Percentiles rank a stretch among this genome's conserved stretches.
Conservation (phyloP, 2,329 filamentous ascomycete genomes). For the Cladosporium velox region DNA sequence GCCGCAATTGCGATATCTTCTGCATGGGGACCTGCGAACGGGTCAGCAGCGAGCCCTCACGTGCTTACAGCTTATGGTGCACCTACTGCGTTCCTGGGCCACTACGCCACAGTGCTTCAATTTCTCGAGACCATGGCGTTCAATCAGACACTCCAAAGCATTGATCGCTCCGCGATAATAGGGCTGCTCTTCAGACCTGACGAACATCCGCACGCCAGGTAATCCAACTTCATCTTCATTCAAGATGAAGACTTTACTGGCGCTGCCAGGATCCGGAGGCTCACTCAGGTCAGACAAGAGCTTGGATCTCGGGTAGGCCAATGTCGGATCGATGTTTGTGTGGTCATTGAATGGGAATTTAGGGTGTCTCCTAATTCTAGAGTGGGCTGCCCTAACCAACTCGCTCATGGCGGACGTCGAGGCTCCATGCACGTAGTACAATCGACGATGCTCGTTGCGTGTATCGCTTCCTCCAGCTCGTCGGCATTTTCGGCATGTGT, state of each 20-base stretch:
- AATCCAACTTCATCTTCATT: neutral
- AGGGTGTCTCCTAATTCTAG: conserved; percentile 2
- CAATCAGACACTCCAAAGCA: conserved; percentile 6
- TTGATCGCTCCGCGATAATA: conserved; percentile 16
- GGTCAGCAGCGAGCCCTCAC: neutral
- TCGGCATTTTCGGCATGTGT: neutral
- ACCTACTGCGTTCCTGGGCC: conserved; percentile 2
- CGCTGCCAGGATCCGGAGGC: neutral
- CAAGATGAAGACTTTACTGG: conserved; percentile 2
- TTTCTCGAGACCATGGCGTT: conserved; percentile 1
- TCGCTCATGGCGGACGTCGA: neutral
- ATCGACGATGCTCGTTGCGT: neutral
- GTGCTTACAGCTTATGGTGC: neutral
- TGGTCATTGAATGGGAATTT: neutral
- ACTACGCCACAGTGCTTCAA: conserved; percentile 6
- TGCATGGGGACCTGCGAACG: conserved; percentile 22
- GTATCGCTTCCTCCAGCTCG: neutral
- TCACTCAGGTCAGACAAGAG: conserved; percentile 2
- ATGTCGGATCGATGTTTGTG: neutral
- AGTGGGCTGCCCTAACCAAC: neutral
- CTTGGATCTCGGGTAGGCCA: neutral
- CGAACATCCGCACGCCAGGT: conserved; percentile 10
- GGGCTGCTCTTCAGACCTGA: conserved; percentile 9
- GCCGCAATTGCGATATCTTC: conserved; percentile 36
- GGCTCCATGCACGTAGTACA: neutral